Evolutionary conservation across 2,329 filamentous ascomycete species (phyloP), one percentile per base, ranked within the genome.

Genomic region (Cytospora mali): DNA sequence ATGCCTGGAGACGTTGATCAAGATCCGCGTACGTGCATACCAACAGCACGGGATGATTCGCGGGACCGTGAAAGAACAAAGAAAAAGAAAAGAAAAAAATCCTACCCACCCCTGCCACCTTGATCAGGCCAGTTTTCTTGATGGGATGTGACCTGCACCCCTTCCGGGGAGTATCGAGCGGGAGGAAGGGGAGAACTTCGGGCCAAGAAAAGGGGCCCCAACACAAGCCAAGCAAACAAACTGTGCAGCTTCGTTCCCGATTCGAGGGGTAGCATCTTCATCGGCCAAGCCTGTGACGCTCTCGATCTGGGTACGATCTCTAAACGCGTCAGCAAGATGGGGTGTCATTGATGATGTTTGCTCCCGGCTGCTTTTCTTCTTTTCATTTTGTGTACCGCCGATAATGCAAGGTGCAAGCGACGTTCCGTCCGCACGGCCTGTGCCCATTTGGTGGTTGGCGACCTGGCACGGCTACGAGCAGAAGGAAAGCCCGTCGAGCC

Each of bases 401-500:
- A 39, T n/a, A 18, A 39, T 2, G 35, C 35, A 39, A 11, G 33
- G 16, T 18, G 35, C 6, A 18, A 39, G 33, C 35, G 16, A 7
- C 35, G 10, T 6, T 7, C 14, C 1, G 2, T 18, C 14, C 35
- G 14, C 35, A 18, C n/a, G n/a, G n/a, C n/a, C n/a, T n/a, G n/a
- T n/a, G n/a, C n/a, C n/a, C n/a, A n/a, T n/a, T n/a, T n/a, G n/a
- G n/a, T n/a, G n/a, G n/a, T n/a, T n/a, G n/a, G n/a, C n/a, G n/a
- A n/a, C n/a, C n/a, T n/a, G n/a, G n/a, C n/a, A n/a, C 58, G 58
- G 58, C 50, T 60, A 52, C 48, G 27, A 50, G 27, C 18, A 48
- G 35, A 50, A 54, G 48, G 49, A 60, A 54, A n/a, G n/a, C n/a
- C 58, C 58, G 58, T 50, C 58, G 54, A 60, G 58, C 54, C 58